phyloP scores from a whole-genome alignment of 805 yeast species.

The Pichia pseudocactophila region DNA sequence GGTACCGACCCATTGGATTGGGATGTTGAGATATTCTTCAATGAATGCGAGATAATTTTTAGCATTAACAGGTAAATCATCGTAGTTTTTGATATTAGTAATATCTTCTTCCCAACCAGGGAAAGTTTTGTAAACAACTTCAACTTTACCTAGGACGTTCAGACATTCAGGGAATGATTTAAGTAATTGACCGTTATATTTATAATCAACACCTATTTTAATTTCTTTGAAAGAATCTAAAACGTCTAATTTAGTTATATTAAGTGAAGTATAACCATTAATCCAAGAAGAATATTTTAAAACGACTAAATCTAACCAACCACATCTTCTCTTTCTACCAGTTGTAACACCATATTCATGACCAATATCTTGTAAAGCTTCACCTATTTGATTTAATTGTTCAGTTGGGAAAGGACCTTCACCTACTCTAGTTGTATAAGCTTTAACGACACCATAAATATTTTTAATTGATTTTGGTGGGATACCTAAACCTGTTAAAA shows the following conservation, averaged over 20 bases:
- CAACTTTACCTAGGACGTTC: conserved; percentile 72
- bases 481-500: conserved; percentile 89
- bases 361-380: conserved; percentile 80
- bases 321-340: conserved; percentile 98
- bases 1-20: conserved; percentile 95
- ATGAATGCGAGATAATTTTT: conserved; percentile 75
- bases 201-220: conserved; percentile 79
- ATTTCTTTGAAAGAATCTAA: conserved; percentile 85
- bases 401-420: conserved; percentile 99
- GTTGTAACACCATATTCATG: conserved; percentile 98
- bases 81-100: conserved; percentile 57
- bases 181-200: conserved; percentile 65
- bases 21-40: conserved; percentile 76
- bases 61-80: conserved; percentile 82
- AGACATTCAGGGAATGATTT: conserved; percentile 91
- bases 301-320: conserved; percentile 96
- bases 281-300: conserved; percentile 83
- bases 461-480: conserved; percentile 82
- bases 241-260: conserved; percentile 93
- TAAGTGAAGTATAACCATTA: conserved; percentile 91
- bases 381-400: conserved; percentile 83
- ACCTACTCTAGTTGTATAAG: conserved; percentile 97
- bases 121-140: conserved; percentile 81
- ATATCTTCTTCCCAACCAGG: conserved; percentile 94
- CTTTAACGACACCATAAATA: conserved; percentile 94